Conservation (phyloP, 805 yeast genomes). For the Scheffersomyces lignosus region DNA sequence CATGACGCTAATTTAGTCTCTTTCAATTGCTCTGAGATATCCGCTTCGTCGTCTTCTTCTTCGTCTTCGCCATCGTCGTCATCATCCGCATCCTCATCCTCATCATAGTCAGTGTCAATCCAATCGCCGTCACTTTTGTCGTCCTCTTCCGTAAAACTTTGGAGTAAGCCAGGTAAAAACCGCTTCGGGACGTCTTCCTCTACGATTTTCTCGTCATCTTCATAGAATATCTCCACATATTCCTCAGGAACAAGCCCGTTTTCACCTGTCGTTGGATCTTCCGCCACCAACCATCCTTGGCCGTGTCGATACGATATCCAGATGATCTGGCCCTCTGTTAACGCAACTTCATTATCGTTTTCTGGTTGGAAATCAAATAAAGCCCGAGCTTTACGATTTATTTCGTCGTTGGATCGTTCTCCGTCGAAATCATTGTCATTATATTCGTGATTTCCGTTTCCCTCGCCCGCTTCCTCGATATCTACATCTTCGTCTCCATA, state of each 20-base stretch:
- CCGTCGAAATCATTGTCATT: conserved; percentile 4
- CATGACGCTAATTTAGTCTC: conserved; percentile 1
- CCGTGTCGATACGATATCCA: conserved; percentile 92
- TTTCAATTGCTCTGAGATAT: not conserved
- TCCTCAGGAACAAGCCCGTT: conserved; percentile 96
- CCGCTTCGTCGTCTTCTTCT: conserved; percentile 7
- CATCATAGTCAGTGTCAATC: conserved; percentile 30
- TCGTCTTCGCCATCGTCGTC: conserved; percentile 10
- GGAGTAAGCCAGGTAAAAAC: conserved; percentile 42
- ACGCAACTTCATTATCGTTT: conserved; percentile 84
- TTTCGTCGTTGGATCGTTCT: conserved; percentile 28
- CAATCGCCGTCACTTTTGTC: conserved; percentile 24
- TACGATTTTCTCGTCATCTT: conserved; percentile 26
- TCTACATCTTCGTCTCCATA: conserved; percentile 3
- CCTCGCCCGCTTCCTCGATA: conserved; percentile 5
- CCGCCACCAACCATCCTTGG: conserved; percentile 98
- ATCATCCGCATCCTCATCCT: conserved; percentile 17
- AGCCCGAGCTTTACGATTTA: conserved; percentile 70
- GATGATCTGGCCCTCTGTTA: conserved; percentile 78
- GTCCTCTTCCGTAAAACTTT: conserved; percentile 12
- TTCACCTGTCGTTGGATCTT: conserved; percentile 69
- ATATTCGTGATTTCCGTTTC: conserved; percentile 5
- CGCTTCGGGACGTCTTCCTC: conserved; percentile 44
- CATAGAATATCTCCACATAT: conserved; percentile 62
- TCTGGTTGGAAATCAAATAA: conserved; percentile 89